Percentiles rank a stretch among this genome's conserved stretches.
These are phyloP conservation scores for Areca catechu DNA, from an alignment of 176 grass and related monocot species.

Conservation along the genomic window DNA sequence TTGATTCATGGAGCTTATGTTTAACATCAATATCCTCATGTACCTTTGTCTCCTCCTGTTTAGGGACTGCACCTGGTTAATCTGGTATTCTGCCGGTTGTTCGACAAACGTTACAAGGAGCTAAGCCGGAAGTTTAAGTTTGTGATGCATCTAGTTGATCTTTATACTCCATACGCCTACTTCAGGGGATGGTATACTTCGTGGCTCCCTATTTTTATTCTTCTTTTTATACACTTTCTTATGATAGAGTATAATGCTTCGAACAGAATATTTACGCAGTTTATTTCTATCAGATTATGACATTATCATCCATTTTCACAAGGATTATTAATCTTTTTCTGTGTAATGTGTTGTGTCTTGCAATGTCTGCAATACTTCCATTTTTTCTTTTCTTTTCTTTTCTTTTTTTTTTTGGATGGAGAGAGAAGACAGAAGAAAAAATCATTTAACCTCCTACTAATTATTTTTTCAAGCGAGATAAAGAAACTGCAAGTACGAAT, in stretches of 20 bases:
- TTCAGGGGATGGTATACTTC: slow-evolving; percentile 51
- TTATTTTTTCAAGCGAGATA: too few species aligned
- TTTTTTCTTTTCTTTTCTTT: neutral
- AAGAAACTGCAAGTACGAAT: too few species aligned
- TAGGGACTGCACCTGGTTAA: slow-evolving; percentile 34
- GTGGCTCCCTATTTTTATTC: neutral
- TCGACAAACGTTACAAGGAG: slow-evolving; percentile 13
- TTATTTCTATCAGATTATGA: too few species aligned
- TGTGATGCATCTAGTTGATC: slow-evolving; percentile 49
- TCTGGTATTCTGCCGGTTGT: slow-evolving; percentile 1
- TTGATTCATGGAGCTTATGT: too few species aligned
- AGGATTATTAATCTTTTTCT: too few species aligned
- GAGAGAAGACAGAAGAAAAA: too few species aligned
- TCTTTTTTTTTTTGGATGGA: neutral
- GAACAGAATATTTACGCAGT: too few species aligned
- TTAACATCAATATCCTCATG: too few species aligned
- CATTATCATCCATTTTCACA: too few species aligned
- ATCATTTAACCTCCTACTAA: too few species aligned
- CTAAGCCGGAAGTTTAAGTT: slow-evolving; percentile 31
- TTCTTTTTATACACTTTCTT: neutral
- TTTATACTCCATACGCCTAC: slow-evolving; percentile 50
- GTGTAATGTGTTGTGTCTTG: too few species aligned
- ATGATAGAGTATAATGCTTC: too few species aligned
- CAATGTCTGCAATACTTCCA: neutral
- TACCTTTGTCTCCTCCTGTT: neutral